phyloP scores from a whole-genome alignment of 2,329 filamentous ascomycete species.

The Pestalotiopsis sp. region DNA sequence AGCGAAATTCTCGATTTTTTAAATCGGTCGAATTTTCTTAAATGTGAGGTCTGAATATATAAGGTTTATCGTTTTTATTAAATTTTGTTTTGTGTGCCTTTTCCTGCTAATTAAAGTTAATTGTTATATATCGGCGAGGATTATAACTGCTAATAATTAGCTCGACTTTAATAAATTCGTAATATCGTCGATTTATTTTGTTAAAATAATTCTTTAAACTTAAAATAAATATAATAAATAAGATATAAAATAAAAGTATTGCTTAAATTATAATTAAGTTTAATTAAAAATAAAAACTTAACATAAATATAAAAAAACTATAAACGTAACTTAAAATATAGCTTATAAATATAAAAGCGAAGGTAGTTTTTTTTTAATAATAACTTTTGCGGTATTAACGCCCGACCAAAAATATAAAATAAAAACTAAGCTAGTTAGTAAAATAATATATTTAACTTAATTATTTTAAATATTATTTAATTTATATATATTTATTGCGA shows the following conservation, averaged over 20 bases:
- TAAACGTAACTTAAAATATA: not conserved
- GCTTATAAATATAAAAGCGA: not conserved
- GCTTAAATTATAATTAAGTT: not conserved
- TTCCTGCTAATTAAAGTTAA: not conserved
- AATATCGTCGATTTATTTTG: not conserved
- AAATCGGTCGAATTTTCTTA: not conserved
- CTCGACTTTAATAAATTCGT: not conserved
- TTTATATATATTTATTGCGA: not conserved
- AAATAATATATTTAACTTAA: not conserved
- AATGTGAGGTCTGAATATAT: not conserved
- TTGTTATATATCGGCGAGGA: not conserved
- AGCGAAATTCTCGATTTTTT: not conserved
- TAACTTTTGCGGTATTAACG: not conserved
- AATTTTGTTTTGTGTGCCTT: not conserved
- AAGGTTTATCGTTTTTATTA: not conserved
- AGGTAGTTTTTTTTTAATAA: not conserved
- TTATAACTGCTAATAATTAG: not conserved
- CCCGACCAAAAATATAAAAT: not conserved
- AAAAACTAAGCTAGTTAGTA: not conserved
- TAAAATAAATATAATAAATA: not conserved
- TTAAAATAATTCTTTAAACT: not conserved
- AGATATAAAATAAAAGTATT: not conserved
- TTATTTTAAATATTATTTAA: not conserved
- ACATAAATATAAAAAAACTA: not conserved
- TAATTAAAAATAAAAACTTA: not conserved